These are phyloP conservation scores for Luzula sylvatica DNA, from an alignment of 176 grass and related monocot genomes.

Conservation along the genomic window DNA sequence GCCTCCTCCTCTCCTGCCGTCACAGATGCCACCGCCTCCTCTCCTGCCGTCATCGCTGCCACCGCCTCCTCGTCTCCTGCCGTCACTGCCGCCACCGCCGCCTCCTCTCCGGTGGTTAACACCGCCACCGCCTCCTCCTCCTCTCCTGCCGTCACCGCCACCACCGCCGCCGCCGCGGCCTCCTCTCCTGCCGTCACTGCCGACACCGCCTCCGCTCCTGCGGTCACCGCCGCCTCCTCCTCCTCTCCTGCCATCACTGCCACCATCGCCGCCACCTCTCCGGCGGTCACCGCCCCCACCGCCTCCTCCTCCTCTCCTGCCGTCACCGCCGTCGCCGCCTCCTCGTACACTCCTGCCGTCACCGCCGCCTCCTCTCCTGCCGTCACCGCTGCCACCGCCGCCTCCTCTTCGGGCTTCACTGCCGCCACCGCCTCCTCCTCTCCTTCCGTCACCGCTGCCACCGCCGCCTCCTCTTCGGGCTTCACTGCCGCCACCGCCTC, in stretches of 20 bases:
- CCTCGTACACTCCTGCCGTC: too few species aligned
- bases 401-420: too few species aligned
- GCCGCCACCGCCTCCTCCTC: too few species aligned
- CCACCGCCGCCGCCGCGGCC: neutral
- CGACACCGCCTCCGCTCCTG: neutral
- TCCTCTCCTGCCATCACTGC: too few species aligned
- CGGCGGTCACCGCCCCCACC: too few species aligned
- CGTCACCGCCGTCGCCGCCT: too few species aligned
- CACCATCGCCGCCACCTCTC: too few species aligned
- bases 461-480: neutral
- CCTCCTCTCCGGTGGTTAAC: neutral
- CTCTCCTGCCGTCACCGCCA: neutral
- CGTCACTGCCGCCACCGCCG: neutral
- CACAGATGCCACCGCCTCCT: neutral
- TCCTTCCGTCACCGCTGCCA: slow-evolving; percentile 1
- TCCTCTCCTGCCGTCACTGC: neutral
- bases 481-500: too few species aligned
- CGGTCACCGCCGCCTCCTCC: slow-evolving; percentile 1
- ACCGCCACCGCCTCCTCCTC: too few species aligned
- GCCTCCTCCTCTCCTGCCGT: neutral
- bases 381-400: too few species aligned
- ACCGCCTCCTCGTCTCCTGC: neutral
- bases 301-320: too few species aligned
- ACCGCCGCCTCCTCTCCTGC: too few species aligned
- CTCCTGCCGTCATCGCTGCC: neutral